Conservation (phyloP, 2,329 filamentous ascomycete genomes). For the Curvularia lunata region DNA sequence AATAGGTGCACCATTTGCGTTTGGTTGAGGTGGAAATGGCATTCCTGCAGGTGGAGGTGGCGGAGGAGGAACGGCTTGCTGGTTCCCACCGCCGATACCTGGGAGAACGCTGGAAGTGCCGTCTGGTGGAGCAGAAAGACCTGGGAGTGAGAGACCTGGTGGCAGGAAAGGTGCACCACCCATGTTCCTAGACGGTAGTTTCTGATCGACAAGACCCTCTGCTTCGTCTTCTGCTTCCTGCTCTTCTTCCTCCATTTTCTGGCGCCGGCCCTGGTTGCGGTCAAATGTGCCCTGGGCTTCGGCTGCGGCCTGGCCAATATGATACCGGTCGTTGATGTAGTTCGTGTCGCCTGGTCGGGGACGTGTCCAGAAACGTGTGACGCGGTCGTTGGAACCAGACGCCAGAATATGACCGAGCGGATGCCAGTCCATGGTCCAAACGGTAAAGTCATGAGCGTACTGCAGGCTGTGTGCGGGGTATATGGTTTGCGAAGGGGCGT, state of each 20-base stretch:
- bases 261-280: conserved; percentile 75
- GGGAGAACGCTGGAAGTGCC: conserved; percentile 57
- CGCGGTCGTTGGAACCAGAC: conserved; percentile 93
- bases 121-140: conserved; percentile 45
- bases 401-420: conserved; percentile 93
- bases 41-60: conserved; percentile 33
- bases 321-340: conserved; percentile 87
- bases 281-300: conserved; percentile 96
- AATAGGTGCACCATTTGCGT: conserved; percentile 18
- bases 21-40: conserved; percentile 30
- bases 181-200: conserved; percentile 69
- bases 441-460: conserved; percentile 90
- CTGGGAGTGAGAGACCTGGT: conserved; percentile 58
- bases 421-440: conserved; percentile 99
- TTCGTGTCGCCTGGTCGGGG: conserved; percentile 86
- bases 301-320: conserved; percentile 91
- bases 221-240: conserved; percentile 92
- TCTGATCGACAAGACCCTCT: conserved; percentile 90
- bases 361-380: conserved; percentile 96
- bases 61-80: conserved; percentile 41
- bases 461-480: conserved; percentile 86
- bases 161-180: conserved; percentile 62
- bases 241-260: conserved; percentile 90
- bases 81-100: conserved; percentile 53
- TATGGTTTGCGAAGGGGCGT: conserved; percentile 85